These are phyloP conservation scores for Amborella trichopoda DNA, from an alignment of 164 flowering plant genomes.

Conservation along the genomic window DNA sequence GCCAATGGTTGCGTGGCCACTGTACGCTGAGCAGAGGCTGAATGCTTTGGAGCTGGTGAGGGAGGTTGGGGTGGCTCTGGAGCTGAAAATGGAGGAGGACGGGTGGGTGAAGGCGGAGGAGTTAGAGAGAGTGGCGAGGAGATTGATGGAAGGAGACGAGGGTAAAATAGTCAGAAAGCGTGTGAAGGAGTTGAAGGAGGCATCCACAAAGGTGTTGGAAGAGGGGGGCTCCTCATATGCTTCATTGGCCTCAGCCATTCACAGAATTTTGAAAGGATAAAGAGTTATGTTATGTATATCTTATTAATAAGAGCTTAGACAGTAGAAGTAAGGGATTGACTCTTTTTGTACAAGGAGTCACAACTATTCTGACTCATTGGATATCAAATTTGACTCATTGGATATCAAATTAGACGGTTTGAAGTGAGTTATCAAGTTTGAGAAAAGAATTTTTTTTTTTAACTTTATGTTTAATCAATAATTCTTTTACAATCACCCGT, in stretches of 20 bases:
- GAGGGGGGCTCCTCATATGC: constrained; percentile 8
- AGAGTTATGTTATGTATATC: too few relatives aligned
- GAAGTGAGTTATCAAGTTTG: too few relatives aligned
- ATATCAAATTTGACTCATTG: too few relatives aligned
- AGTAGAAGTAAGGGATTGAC: too few relatives aligned
- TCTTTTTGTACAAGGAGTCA: too few relatives aligned
- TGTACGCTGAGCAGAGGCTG: constrained; percentile 33
- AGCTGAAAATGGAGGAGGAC: constrained; percentile 14
- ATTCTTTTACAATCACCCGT: too few relatives aligned
- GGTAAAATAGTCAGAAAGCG: constrained; percentile 6
- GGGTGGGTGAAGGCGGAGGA: constrained; percentile 18
- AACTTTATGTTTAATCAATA: too few relatives aligned
- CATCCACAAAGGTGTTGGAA: neutral
- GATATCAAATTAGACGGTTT: too few relatives aligned
- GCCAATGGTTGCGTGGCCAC: constrained; percentile 41
- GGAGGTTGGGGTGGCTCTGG: constrained; percentile 20
- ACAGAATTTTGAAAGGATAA: too few relatives aligned
- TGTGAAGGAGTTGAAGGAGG: neutral
- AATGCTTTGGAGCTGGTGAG: constrained; percentile 32
- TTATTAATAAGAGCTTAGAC: too few relatives aligned
- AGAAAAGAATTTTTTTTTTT: too few relatives aligned
- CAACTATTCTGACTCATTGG: too few relatives aligned
- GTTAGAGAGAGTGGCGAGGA: constrained; percentile 18
- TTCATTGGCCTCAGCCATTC: constrained; percentile 2
- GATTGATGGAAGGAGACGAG: constrained; percentile 9